These are phyloP conservation scores for Diatrype stigma DNA, from an alignment of 2,329 filamentous ascomycete genomes.

Conservation along the genomic window DNA sequence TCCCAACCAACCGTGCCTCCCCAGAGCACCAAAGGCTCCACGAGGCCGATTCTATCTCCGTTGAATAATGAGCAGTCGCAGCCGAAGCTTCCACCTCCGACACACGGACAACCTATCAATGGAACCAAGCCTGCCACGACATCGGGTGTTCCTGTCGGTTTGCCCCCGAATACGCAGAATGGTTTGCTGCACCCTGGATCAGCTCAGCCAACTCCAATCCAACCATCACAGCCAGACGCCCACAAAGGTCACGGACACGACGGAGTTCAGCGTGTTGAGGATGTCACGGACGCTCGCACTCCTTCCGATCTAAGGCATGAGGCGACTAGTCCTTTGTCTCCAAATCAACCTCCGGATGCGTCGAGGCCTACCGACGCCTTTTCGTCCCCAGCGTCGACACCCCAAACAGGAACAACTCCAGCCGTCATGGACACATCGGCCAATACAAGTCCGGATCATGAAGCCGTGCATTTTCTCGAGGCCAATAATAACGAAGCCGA, in stretches of 20 bases:
- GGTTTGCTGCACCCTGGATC: conserved; percentile 1
- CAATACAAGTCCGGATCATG: conserved; percentile 70
- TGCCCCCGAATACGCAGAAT: conserved; percentile 2
- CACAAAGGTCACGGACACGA: conserved; percentile 3
- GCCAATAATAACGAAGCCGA: conserved; percentile 32
- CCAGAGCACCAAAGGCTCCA: conserved; percentile 1
- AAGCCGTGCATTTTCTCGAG: conserved; percentile 54
- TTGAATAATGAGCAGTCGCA: conserved; percentile 6
- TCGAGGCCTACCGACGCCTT: conserved; percentile 38
- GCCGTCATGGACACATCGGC: conserved; percentile 64
- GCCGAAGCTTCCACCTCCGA: conserved; percentile 1
- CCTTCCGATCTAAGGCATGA: conserved; percentile 11
- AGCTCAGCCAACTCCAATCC: conserved; percentile 3
- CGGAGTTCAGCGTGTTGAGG: conserved; percentile 2
- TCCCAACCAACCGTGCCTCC: conserved; percentile 7
- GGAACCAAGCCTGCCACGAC: background rate
- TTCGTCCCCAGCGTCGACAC: conserved; percentile 62
- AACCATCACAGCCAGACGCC: background rate
- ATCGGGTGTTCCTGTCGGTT: conserved; percentile 1
- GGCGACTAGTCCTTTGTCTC: conserved; percentile 22
- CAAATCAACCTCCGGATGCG: conserved; percentile 33
- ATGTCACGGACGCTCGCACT: conserved; percentile 12
- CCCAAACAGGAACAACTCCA: conserved; percentile 70
- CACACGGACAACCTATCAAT: conserved; percentile 2
- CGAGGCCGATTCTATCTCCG: conserved; percentile 4